These are phyloP conservation scores for Pulveroboletus sp. DNA, from an alignment of 768 basidiomycete species.

Conservation along the genomic window DNA sequence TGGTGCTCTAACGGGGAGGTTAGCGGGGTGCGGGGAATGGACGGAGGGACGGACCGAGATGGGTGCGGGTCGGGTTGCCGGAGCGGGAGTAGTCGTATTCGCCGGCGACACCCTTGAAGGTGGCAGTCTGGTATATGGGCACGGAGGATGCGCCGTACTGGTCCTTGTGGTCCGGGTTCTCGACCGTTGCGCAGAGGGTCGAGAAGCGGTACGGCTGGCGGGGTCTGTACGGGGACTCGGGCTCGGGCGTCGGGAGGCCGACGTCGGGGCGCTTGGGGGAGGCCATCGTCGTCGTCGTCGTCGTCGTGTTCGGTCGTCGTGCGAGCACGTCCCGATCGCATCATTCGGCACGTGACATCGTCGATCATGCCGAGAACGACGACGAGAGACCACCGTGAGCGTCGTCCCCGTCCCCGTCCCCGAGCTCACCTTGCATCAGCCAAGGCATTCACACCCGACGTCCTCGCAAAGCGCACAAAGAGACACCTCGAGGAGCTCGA, in stretches of 20 bases:
- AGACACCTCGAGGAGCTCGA: constrained; percentile 83
- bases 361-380: constrained; percentile 21
- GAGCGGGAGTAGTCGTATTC: constrained; percentile 93
- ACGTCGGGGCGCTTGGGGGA: constrained; percentile 5
- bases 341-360: constrained; percentile 21
- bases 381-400: constrained; percentile 34
- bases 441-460: constrained; percentile 53
- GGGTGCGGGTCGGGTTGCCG: constrained; percentile 94
- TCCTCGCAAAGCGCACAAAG: constrained; percentile 71
- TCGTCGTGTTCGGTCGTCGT: background rate
- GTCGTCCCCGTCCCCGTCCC: background rate
- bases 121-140: constrained; percentile 97
- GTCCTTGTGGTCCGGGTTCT: constrained; percentile 88
- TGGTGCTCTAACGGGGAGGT: constrained; percentile 73
- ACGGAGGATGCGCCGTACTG: constrained; percentile 93
- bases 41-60: constrained; percentile 64
- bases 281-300: constrained; percentile 11
- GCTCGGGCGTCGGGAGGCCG: constrained; percentile 77
- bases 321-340: constrained; percentile 7
- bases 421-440: constrained; percentile 28
- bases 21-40: background rate
- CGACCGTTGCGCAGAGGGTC: constrained; percentile 88
- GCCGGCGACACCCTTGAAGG: constrained; percentile 91
- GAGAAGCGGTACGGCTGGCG: constrained; percentile 83
- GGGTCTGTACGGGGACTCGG: constrained; percentile 65